Base-by-base conservation (phyloP, 441 rosid genomes). In the Pelargonium hybrid region DNA sequence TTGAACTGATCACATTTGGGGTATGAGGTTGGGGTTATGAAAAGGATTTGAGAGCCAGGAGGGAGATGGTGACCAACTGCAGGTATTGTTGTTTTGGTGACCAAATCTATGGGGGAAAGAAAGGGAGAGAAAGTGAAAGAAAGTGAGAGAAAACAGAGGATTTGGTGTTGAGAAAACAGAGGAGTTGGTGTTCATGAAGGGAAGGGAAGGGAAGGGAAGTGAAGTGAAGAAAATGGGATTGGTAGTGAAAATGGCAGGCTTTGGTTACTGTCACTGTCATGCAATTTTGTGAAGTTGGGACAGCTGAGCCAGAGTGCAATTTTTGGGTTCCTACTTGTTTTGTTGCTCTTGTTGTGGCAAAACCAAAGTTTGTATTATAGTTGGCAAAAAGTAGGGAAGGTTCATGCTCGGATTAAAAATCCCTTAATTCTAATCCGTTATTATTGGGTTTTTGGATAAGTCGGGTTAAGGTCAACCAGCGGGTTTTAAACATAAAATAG, bases 31-130 rank as follows among this genome's bases (percentile, higher is more conserved):
- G 79, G 76, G 76, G 65, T 52, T 65, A 25, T 67, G 41, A 62
- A 13, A 3, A 48, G 1, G 17, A 48, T 1, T 11, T 4, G n/a
- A 48, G 56, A 48, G 17, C 18, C 18, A 48, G 6, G 54, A 73
- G 66, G 71, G 74, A 80, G 84, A 84, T 20, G 87, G 87, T 85
- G 85, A 84, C 78, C 90, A 65, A 84, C 84, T 80, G 75, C 73
- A 73, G 80, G 68, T 70, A 69, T 68, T 75, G 81, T 84, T 83
- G 90, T 82, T 83, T 61, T 73, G 83, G 86, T 87, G 78, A 86
- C 81, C 90, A 76, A 82, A 88, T 64, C 76, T 61, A 65, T 14
- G 68, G 15, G 47, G 45, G 20, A 5, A 5, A 34, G 45, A 17
- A 34, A 34, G 68, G 1, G 18, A 15, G 43, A 31, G 45, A 29